Conservation (phyloP, 345 rosid genomes). For the Heritiera fomes region DNA sequence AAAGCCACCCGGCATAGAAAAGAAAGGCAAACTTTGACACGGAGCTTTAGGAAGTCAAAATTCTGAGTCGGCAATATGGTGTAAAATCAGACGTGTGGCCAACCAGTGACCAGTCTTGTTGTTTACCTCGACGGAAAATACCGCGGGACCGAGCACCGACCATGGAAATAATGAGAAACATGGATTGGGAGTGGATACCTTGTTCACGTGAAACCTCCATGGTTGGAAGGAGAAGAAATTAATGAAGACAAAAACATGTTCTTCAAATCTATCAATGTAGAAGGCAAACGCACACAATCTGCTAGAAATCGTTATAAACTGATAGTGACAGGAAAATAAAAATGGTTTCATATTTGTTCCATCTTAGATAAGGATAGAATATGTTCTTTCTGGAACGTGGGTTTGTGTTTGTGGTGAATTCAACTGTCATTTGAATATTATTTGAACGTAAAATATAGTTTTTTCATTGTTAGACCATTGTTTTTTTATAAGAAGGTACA, state of each 20-base stretch:
- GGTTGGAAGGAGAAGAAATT: too few species aligned
- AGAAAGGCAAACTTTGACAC: neutral
- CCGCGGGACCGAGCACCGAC: neutral
- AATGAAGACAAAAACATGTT: neutral
- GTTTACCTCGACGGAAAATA: neutral
- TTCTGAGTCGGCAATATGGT: neutral
- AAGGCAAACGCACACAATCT: neutral
- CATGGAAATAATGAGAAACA: neutral
- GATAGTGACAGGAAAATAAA: neutral
- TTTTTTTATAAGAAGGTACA: too few species aligned
- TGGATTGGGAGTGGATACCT: neutral
- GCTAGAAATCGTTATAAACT: neutral
- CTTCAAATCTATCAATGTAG: neutral
- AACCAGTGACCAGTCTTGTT: neutral
- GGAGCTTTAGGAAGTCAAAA: neutral
- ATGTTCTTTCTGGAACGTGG: neutral
- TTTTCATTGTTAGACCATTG: too few species aligned
- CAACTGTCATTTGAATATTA: neutral
- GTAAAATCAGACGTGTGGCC: neutral
- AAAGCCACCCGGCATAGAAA: too few species aligned
- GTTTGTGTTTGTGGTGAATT: neutral
- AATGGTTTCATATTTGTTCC: neutral
- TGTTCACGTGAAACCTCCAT: neutral
- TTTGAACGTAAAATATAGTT: too few species aligned
- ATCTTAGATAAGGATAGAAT: neutral